Conservation (phyloP, 2,329 filamentous ascomycete species). For the Lachnellula subtilissima region DNA sequence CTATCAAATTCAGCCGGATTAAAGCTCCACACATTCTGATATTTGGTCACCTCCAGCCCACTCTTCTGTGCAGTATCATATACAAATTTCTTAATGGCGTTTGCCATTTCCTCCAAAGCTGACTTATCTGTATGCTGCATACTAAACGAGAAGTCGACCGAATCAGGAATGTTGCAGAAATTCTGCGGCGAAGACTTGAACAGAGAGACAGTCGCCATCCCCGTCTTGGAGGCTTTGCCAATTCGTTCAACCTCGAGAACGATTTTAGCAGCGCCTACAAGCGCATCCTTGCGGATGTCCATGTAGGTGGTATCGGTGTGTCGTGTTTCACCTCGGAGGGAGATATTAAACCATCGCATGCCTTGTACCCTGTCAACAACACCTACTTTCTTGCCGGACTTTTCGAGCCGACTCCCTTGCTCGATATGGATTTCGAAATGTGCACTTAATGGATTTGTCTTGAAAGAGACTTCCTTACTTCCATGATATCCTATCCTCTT, state of each 20-base stretch:
- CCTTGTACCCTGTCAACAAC: constrained; percentile 68
- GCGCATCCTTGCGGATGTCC: constrained; percentile 55
- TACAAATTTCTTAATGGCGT: constrained; percentile 51
- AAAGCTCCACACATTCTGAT: constrained; percentile 41
- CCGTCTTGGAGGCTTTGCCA: constrained; percentile 51
- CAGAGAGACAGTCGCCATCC: constrained; percentile 63
- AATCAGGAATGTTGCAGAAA: constrained; percentile 66
- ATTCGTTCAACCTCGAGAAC: constrained; percentile 58
- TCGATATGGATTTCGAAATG: constrained; percentile 79
- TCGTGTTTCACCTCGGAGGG: constrained; percentile 41
- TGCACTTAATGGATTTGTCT: constrained; percentile 58
- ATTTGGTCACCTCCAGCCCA: constrained; percentile 52
- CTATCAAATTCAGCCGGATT: constrained; percentile 31
- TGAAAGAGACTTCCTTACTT: constrained; percentile 46
- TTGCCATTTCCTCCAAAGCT: constrained; percentile 50
- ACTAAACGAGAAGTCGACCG: constrained; percentile 61
- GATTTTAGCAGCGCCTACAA: constrained; percentile 61
- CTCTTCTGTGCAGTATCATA: constrained; percentile 50
- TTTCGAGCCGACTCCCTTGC: constrained; percentile 69
- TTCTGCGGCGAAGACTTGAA: constrained; percentile 58
- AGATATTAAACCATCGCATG: constrained; percentile 67
- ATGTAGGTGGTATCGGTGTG: constrained; percentile 34
- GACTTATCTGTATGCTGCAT: constrained; percentile 53
- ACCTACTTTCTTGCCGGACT: constrained; percentile 55
- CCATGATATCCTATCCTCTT: constrained; percentile 67